Conservation (phyloP, 768 basidiomycete genomes). For the Pulveroboletus sp. region DNA sequence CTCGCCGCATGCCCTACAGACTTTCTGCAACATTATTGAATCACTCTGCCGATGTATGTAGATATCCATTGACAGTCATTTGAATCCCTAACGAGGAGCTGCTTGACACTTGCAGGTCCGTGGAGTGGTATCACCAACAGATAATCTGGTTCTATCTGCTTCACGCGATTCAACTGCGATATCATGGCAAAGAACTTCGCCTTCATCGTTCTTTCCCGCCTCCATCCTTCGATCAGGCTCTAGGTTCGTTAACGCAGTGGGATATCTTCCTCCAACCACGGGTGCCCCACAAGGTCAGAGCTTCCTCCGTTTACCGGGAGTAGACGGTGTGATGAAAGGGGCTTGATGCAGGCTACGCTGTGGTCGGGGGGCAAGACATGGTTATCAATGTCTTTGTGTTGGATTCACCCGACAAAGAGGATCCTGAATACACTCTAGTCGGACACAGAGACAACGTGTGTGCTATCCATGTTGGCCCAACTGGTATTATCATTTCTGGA, state of each 20-base stretch:
- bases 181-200: slow-evolving; percentile 65
- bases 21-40: slow-evolving; percentile 69
- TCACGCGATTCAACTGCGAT: slow-evolving; percentile 92
- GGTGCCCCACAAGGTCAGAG: slow-evolving; percentile 68
- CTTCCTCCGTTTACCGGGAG: not conserved
- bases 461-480: slow-evolving; percentile 65
- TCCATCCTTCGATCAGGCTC: slow-evolving; percentile 61
- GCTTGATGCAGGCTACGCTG: slow-evolving; percentile 62
- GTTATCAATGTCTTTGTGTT: slow-evolving; percentile 83
- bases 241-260: slow-evolving; percentile 78
- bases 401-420: slow-evolving; percentile 49
- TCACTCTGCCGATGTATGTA: slow-evolving; percentile 72
- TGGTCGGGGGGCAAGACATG: slow-evolving; percentile 87
- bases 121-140: slow-evolving; percentile 70
- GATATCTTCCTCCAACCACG: slow-evolving; percentile 68
- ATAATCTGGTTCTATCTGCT: slow-evolving; percentile 80
- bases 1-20: slow-evolving; percentile 61
- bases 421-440: slow-evolving; percentile 79
- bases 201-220: slow-evolving; percentile 51
- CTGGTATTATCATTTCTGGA: slow-evolving; percentile 83
- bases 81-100: slow-evolving; percentile 11
- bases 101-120: slow-evolving; percentile 60
- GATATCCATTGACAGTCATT: slow-evolving; percentile 3
- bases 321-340: slow-evolving; percentile 1
- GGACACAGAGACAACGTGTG: slow-evolving; percentile 94